These are phyloP conservation scores for Cryoendolithus antarcticus DNA, from an alignment of 2,329 filamentous ascomycete genomes.

Conservation along the genomic window DNA sequence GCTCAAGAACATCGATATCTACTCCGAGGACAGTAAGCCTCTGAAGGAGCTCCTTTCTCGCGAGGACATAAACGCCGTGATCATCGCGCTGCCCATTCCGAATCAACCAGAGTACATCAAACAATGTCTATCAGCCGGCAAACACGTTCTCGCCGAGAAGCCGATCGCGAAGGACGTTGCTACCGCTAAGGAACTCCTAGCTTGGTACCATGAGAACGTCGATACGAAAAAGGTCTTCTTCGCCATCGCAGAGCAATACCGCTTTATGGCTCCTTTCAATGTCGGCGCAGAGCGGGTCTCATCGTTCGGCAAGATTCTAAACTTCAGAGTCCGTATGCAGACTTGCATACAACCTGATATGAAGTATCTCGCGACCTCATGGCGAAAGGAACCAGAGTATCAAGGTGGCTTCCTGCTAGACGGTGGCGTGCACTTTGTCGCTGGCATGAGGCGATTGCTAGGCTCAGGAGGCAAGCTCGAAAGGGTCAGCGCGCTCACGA, in stretches of 20 bases:
- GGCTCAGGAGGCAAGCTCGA: slow-evolving; percentile 32
- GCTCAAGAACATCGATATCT: slow-evolving; percentile 36
- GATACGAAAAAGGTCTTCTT: slow-evolving; percentile 29
- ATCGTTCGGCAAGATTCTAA: slow-evolving; percentile 41
- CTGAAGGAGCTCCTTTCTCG: slow-evolving; percentile 29
- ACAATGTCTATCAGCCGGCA: slow-evolving; percentile 36
- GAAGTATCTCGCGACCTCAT: slow-evolving; percentile 45
- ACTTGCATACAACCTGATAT: slow-evolving; percentile 34
- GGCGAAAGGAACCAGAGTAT: slow-evolving; percentile 58
- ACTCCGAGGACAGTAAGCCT: slow-evolving; percentile 42
- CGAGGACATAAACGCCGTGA: slow-evolving; percentile 36
- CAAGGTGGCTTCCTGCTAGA: slow-evolving; percentile 70
- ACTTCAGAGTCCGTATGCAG: slow-evolving; percentile 40
- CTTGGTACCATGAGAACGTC: slow-evolving; percentile 34
- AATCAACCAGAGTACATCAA: slow-evolving; percentile 36
- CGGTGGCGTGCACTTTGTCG: slow-evolving; percentile 61
- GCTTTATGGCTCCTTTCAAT: slow-evolving; percentile 46
- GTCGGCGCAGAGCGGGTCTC: slow-evolving; percentile 40
- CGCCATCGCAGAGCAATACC: slow-evolving; percentile 61
- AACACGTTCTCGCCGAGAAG: slow-evolving; percentile 46
- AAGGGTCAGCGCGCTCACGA: slow-evolving; percentile 43
- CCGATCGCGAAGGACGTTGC: slow-evolving; percentile 43
- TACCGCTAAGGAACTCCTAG: slow-evolving; percentile 36
- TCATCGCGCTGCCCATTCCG: slow-evolving; percentile 36
- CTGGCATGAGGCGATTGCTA: slow-evolving; percentile 49